Conservation (phyloP, 495 filamentous ascomycete genomes). For the Podospora sp. region DNA sequence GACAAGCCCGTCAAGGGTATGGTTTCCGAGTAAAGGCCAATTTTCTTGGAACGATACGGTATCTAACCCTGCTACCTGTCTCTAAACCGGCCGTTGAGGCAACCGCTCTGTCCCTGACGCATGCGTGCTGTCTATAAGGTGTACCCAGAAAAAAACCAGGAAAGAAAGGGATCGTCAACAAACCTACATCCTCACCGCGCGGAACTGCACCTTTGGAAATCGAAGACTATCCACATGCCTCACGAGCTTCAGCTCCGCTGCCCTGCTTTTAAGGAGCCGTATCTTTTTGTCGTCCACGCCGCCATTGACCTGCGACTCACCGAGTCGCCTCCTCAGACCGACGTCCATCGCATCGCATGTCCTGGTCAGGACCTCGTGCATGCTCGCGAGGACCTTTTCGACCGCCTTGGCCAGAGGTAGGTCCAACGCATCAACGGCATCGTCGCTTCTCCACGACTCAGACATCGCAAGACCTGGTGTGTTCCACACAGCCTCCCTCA, state of each 20-base stretch:
- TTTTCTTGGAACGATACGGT: too few relatives aligned
- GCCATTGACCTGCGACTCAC: background rate
- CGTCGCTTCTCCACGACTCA: slow-evolving; percentile 68
- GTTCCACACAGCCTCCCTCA: slow-evolving; percentile 72
- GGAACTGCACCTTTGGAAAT: slow-evolving; percentile 61
- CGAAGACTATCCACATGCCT: slow-evolving; percentile 68
- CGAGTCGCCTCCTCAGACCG: slow-evolving; percentile 34
- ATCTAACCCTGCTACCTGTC: background rate
- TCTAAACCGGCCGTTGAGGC: background rate
- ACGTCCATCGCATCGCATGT: slow-evolving; percentile 66
- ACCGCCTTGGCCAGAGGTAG: slow-evolving; percentile 80
- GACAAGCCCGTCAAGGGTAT: too few relatives aligned
- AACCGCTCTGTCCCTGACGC: background rate
- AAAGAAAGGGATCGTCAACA: background rate
- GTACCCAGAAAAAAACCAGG: background rate
- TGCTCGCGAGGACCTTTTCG: slow-evolving; percentile 88
- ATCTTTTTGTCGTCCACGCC: slow-evolving; percentile 60
- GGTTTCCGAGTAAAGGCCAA: too few relatives aligned
- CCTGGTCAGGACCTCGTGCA: slow-evolving; percentile 81
- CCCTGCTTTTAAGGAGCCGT: slow-evolving; percentile 70
- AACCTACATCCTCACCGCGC: slow-evolving; percentile 52
- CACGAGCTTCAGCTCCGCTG: slow-evolving; percentile 78
- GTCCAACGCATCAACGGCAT: slow-evolving; percentile 66
- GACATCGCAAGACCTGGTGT: slow-evolving; percentile 35
- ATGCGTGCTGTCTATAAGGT: background rate